Evolutionary conservation across 192 early-diverging fungal genomes (phyloP).

Genomic region (Phlyctochytrium planicorne): DNA sequence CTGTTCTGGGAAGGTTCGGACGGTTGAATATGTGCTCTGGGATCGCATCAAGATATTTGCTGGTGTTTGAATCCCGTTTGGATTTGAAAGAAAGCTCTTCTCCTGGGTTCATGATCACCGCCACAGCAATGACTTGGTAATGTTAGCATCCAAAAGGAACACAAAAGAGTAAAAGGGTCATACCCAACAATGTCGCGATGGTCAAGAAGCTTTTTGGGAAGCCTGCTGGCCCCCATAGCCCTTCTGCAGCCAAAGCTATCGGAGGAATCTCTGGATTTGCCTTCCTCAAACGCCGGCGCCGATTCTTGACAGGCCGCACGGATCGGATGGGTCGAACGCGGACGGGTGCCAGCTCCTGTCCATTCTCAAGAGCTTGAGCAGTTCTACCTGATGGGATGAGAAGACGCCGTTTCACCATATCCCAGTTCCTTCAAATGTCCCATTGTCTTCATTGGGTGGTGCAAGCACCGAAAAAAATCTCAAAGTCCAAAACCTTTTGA

Average conservation of each 20-base stretch:
- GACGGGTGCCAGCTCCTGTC: neutral
- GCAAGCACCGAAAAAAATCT: neutral
- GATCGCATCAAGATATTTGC: constrained; percentile 2
- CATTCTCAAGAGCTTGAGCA: neutral
- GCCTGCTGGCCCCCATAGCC: neutral
- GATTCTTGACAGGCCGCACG: neutral
- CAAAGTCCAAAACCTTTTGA: neutral
- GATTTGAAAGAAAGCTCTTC: neutral
- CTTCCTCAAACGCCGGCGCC: neutral
- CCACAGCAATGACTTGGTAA: neutral
- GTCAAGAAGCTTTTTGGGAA: neutral
- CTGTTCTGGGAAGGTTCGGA: neutral
- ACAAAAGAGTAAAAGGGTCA: neutral
- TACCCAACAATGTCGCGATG: neutral
- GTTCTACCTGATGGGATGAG: neutral
- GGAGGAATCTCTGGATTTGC: neutral
- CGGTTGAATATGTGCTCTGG: neutral
- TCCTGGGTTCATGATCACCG: neutral
- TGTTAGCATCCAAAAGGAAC: neutral
- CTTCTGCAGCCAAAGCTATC: neutral
- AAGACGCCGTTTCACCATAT: neutral
- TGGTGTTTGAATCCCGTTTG: neutral
- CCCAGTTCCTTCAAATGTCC: neutral
- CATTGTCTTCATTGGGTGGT: neutral
- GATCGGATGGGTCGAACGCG: neutral